Evolutionary conservation across 345 rosid species (phyloP).

Genomic region (Acer saccharum): DNA sequence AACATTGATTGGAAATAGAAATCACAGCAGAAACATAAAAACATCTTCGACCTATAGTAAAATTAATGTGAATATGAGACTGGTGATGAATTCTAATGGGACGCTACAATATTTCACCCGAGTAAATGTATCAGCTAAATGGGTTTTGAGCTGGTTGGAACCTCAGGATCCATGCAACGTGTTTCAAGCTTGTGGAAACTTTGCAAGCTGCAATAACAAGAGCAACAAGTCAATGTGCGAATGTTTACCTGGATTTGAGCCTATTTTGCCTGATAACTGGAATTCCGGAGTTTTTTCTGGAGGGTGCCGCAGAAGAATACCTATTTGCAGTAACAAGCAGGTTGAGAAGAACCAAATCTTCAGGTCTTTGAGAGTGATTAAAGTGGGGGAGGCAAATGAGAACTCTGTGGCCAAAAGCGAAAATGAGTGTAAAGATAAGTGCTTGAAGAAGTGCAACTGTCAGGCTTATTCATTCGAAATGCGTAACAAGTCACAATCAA

Average conservation of each 20-base stretch:
- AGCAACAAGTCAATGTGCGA: conserved; percentile 22
- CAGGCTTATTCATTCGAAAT: conserved; percentile 31
- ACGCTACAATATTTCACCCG: conserved; percentile 26
- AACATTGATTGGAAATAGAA: background rate
- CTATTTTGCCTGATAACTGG: too few species aligned
- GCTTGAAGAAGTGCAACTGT: conserved; percentile 29
- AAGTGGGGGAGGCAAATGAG: background rate
- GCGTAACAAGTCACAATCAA: background rate
- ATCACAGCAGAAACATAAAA: background rate
- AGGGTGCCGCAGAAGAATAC: conserved; percentile 34
- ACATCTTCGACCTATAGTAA: background rate
- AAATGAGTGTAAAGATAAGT: conserved; percentile 14
- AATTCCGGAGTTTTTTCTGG: conserved; percentile 15
- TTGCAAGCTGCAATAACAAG: conserved; percentile 38
- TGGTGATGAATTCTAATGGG: conserved; percentile 43
- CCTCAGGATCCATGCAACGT: conserved; percentile 42
- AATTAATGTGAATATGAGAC: conserved; percentile 20
- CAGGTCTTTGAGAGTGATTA: conserved; percentile 23
- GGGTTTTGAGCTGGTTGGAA: conserved; percentile 35
- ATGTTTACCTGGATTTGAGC: conserved; percentile 48
- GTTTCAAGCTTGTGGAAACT: conserved; percentile 37
- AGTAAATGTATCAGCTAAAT: conserved; percentile 3
- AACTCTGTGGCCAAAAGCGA: background rate
- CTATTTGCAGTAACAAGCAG: conserved; percentile 29
- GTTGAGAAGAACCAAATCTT: background rate